Evolutionary conservation across 805 yeast species (phyloP), one percentile per base, ranked within the genome.

Genomic region (Cyberlindnera mycetangii): DNA sequence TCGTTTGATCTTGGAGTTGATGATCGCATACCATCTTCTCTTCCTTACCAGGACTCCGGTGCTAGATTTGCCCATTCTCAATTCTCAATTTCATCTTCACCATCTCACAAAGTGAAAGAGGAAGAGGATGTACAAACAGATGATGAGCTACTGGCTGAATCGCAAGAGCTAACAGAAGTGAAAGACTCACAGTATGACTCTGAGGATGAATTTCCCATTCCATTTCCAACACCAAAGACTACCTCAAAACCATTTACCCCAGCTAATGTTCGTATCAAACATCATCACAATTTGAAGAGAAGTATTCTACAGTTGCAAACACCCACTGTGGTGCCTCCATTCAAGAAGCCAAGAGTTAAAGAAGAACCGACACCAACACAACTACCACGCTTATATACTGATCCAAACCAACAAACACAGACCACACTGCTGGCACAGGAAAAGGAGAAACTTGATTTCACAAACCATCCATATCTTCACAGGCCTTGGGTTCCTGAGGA

Each of bases 401-500:
- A n/a, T n/a, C n/a, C n/a, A n/a, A 28, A 25, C 5, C 34, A 32
- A 22, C 16, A 2, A 21, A 35, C 34, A 15, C 33, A 28, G 21
- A 16, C 28, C 12, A 25, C n/a, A 14, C 25, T 10, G 18, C 22
- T 12, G 22, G 19, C 39, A 16, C 39, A 37, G 20, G 7, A 12
- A 7, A 17, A 25, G 4, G 8, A 39, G n/a, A 19, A 21, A 32
- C 27, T 47, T 1, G 53, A 59, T 33, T 32, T 58, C 0, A 43
- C 60, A 1, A 17, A 12, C 3, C 47, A 59, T 28, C 57, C 58
- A 8, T n/a, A 28, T 5, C 31, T 43, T 19, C 41, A 49, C 12
- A 56, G 69, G 4, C 56, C 56, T 10, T 70, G 74, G 74, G 58
- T 63, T 9, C 59, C 64, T 3, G 64, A 58, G 24, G 75, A 70